phyloP scores from a whole-genome alignment of 306 rosid genomes.

The Ammopiptanthus mongolicus region DNA sequence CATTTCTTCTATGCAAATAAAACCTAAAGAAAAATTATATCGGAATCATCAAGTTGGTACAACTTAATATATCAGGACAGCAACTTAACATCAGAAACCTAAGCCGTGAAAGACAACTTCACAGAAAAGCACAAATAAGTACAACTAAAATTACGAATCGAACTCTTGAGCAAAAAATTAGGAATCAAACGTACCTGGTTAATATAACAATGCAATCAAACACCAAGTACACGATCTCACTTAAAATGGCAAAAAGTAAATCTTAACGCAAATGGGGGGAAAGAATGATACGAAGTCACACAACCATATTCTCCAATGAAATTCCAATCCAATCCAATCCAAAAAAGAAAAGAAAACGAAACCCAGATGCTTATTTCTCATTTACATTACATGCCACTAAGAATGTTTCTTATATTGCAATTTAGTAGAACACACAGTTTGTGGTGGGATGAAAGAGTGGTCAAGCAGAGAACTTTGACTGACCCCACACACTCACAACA shows the following conservation, averaged over 20 bases:
- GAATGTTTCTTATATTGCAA: background rate
- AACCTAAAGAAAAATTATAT: background rate
- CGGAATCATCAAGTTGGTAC: background rate
- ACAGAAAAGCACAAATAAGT: background rate
- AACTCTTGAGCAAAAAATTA: background rate
- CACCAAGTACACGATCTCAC: background rate
- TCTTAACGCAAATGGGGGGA: background rate
- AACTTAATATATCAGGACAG: background rate
- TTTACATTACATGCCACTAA: background rate
- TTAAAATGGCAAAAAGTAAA: background rate
- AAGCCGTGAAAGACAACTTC: background rate
- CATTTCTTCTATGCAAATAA: background rate
- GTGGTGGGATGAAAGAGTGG: background rate
- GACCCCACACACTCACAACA: background rate
- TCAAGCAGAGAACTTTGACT: background rate
- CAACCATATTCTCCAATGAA: background rate
- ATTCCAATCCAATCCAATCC: background rate
- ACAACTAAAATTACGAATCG: background rate
- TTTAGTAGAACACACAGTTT: background rate
- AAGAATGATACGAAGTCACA: background rate
- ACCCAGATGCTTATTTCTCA: background rate
- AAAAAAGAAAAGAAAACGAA: background rate
- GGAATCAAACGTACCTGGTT: background rate
- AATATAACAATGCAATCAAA: constrained; percentile 11
- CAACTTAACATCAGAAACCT: background rate